Conservation (phyloP, 2,329 filamentous ascomycete genomes). For the Bipolaris victoriae region DNA sequence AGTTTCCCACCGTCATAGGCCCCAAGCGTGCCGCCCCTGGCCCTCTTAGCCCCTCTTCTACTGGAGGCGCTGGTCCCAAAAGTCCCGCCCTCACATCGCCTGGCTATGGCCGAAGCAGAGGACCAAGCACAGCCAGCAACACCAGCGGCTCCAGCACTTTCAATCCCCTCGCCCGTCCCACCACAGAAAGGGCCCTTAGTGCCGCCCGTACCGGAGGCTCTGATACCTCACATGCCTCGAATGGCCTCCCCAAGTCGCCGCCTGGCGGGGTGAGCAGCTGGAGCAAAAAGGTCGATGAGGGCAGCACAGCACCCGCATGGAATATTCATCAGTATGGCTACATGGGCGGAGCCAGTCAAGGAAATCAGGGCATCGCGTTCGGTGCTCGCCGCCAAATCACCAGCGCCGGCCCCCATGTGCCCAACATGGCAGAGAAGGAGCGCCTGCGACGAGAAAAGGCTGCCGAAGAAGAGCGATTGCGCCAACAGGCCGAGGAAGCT, state of each 20-base stretch:
- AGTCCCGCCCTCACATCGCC: slow-evolving; percentile 38
- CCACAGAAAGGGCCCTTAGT: slow-evolving; percentile 49
- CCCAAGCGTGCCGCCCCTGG: slow-evolving; percentile 65
- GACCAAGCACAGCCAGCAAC: slow-evolving; percentile 55
- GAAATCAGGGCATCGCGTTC: slow-evolving; percentile 91
- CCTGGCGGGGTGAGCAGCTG: slow-evolving; percentile 77
- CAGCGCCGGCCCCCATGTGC: slow-evolving; percentile 76
- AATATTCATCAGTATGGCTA: slow-evolving; percentile 98
- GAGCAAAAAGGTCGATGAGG: slow-evolving; percentile 85
- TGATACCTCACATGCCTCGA: slow-evolving; percentile 64
- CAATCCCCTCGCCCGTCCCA: slow-evolving; percentile 50
- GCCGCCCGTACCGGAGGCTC: slow-evolving; percentile 58
- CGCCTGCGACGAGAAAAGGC: slow-evolving; percentile 64
- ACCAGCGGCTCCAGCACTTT: slow-evolving; percentile 53
- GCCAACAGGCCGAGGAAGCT: slow-evolving; percentile 59
- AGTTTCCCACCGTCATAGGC: slow-evolving; percentile 78
- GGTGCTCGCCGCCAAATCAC: slow-evolving; percentile 93
- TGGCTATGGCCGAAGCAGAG: slow-evolving; percentile 42
- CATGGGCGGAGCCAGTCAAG: slow-evolving; percentile 96
- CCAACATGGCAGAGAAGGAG: slow-evolving; percentile 84
- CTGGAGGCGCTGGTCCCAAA: slow-evolving; percentile 30
- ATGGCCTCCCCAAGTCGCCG: slow-evolving; percentile 54
- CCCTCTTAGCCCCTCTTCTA: slow-evolving; percentile 44
- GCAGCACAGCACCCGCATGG: slow-evolving; percentile 85
- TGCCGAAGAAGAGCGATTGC: slow-evolving; percentile 60